Percentiles rank a stretch among this genome's conserved stretches.
Conservation (phyloP, 495 filamentous ascomycete genomes). For the Hyphodiscus hymeniophilus region DNA sequence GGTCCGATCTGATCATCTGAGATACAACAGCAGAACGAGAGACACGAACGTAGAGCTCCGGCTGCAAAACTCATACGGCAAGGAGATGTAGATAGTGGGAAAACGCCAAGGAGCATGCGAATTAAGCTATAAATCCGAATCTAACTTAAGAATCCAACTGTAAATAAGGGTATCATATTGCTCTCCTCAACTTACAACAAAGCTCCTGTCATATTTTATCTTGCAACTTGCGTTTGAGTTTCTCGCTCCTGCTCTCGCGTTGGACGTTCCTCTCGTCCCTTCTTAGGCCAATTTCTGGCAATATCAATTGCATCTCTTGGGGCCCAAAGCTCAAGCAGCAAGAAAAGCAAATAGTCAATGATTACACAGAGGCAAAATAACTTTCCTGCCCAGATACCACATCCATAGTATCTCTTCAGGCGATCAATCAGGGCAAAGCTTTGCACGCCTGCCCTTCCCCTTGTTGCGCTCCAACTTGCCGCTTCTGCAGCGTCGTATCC, state of each 20-base stretch:
- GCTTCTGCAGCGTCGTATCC: constrained; percentile 58
- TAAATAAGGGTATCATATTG: no score
- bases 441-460: constrained; percentile 64
- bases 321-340: constrained; percentile 79
- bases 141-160: no score
- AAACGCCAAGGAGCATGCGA: no score
- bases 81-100: no score
- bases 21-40: no score
- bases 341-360: constrained; percentile 83
- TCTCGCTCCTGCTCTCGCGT: constrained; percentile 4
- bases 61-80: no score
- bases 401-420: constrained; percentile 95
- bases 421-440: constrained; percentile 91
- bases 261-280: constrained; percentile 25
- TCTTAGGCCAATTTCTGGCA: constrained; percentile 85
- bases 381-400: constrained; percentile 98
- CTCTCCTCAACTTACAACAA: no score
- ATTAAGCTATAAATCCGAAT: no score
- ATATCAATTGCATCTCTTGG: constrained; percentile 81
- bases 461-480: constrained; percentile 52
- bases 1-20: no score
- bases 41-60: no score
- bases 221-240: no score
- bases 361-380: constrained; percentile 91
- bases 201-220: no score